Evolutionary conservation across 345 rosid species (phyloP), one percentile per base, ranked within the genome.

Genomic region (Brassica nigra): DNA sequence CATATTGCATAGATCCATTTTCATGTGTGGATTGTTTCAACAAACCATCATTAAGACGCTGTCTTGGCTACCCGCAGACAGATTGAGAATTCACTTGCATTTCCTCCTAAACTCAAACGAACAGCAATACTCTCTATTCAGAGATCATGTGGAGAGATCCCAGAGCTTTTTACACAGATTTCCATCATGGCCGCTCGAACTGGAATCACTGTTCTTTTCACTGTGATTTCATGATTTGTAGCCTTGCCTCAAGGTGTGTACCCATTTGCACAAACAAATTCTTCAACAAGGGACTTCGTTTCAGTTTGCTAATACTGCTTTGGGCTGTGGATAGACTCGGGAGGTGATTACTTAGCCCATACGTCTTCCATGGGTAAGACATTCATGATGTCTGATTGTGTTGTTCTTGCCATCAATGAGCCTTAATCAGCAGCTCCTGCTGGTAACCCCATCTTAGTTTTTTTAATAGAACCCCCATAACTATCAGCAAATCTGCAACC

Each of bases 11-110:
- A 39, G 99, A 89, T 95, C 90, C 77, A 44, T 12, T 9, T 42
- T 42, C 49, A 42, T 42, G 49, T 42, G 4, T 42, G 14, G 49
- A 2, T 42, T 42, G 49, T 3, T 42, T 42, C 49, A 42, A 42
- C 49, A 42, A 42, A 42, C 49, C 14, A 42, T 10, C 95, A 91
- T 72, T 91, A 90, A 86, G 96, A 95, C 65, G 90, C 91, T 70
- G 97, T 95, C 80, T 87, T 93, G 73, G 96, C 92, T 84, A 93
- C 98, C 67, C 97, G 99, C 78, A 91, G 87, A 81, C 98, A 90
- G 87, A 95, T 95, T 2, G 98, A 92, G 29, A 91, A 95, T 62
- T 97, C 99, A n/a, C 92, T 93, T 80, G 98, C 99, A 73, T 95
- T 95, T 88, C 95, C 99, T 83, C 98, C 99, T 58, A 95, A 91